Evolutionary conservation across 495 filamentous ascomycete species (phyloP).

Genomic region (Chlorociboria aeruginascens): DNA sequence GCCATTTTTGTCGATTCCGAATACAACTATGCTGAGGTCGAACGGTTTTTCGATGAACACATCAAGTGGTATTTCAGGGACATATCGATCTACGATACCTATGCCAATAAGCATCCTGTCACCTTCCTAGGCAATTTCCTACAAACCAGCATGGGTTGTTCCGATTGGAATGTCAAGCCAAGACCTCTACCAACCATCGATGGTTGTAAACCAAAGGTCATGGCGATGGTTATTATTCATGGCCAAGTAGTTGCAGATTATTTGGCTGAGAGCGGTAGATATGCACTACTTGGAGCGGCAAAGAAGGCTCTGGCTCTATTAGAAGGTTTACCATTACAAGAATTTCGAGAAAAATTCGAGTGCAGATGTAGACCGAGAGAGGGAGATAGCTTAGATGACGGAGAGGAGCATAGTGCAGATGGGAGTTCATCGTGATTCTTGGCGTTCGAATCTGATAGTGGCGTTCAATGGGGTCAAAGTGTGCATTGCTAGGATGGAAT

Average conservation of each 20-base stretch:
- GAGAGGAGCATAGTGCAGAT: slow-evolving; percentile 3
- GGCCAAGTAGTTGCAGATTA: slow-evolving; percentile 50
- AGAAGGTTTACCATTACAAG: slow-evolving; percentile 39
- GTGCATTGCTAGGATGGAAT: no score
- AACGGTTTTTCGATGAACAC: slow-evolving; percentile 61
- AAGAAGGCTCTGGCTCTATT: slow-evolving; percentile 50
- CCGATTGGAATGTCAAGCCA: slow-evolving; percentile 30
- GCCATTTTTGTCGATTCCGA: slow-evolving; percentile 86
- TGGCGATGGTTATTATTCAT: slow-evolving; percentile 73
- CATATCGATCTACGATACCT: slow-evolving; percentile 80
- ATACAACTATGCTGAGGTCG: slow-evolving; percentile 63
- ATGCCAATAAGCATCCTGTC: slow-evolving; percentile 78
- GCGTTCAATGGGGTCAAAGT: no score
- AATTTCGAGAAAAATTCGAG: slow-evolving; percentile 47
- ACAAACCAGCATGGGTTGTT: slow-evolving; percentile 32
- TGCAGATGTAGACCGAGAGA: slow-evolving; percentile 44
- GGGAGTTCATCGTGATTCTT: no score
- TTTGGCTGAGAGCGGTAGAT: slow-evolving; percentile 46
- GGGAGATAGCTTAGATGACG: not conserved
- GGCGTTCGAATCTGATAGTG: no score
- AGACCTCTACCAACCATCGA: slow-evolving; percentile 20
- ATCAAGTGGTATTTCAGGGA: slow-evolving; percentile 74
- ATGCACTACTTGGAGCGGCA: slow-evolving; percentile 65
- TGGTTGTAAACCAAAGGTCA: slow-evolving; percentile 25
- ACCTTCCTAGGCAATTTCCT: slow-evolving; percentile 33